Conservation (phyloP, 2,329 filamentous ascomycete genomes). For the Nemania diffusa region DNA sequence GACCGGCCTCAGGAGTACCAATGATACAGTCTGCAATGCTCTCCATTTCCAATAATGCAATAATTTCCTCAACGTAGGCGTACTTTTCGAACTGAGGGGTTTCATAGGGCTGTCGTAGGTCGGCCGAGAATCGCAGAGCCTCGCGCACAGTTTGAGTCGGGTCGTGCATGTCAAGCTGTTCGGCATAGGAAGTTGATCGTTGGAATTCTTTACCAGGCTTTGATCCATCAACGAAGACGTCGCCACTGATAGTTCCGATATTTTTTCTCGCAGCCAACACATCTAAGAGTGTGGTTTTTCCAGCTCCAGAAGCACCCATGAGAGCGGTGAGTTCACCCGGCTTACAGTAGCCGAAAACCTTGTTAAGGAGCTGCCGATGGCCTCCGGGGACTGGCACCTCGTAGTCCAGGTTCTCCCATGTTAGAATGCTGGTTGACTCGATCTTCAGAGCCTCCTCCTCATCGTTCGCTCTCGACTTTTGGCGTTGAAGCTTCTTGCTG, state of each 20-base stretch:
- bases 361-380: constrained; percentile 64
- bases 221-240: constrained; percentile 66
- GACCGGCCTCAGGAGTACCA: constrained; percentile 72
- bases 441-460: constrained; percentile 64
- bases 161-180: constrained; percentile 72
- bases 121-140: constrained; percentile 70
- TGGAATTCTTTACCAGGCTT: constrained; percentile 70
- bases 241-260: constrained; percentile 67
- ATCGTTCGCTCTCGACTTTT: constrained; percentile 58
- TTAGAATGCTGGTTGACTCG: constrained; percentile 74
- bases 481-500: constrained; percentile 67
- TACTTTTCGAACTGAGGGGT: constrained; percentile 66
- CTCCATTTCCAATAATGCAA: constrained; percentile 68
- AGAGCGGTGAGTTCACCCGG: constrained; percentile 81
- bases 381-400: constrained; percentile 70
- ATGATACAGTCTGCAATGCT: constrained; percentile 68
- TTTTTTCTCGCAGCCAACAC: constrained; percentile 73
- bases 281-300: constrained; percentile 86
- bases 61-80: constrained; percentile 70
- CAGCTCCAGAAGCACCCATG: constrained; percentile 86
- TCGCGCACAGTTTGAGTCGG: constrained; percentile 71
- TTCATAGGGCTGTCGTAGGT: constrained; percentile 66
- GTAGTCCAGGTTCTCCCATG: constrained; percentile 88
- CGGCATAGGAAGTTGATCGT: constrained; percentile 69
- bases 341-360: constrained; percentile 75